These are phyloP conservation scores for Brassica nigra DNA, from an alignment of 345 rosid species.

Conservation along the genomic window DNA sequence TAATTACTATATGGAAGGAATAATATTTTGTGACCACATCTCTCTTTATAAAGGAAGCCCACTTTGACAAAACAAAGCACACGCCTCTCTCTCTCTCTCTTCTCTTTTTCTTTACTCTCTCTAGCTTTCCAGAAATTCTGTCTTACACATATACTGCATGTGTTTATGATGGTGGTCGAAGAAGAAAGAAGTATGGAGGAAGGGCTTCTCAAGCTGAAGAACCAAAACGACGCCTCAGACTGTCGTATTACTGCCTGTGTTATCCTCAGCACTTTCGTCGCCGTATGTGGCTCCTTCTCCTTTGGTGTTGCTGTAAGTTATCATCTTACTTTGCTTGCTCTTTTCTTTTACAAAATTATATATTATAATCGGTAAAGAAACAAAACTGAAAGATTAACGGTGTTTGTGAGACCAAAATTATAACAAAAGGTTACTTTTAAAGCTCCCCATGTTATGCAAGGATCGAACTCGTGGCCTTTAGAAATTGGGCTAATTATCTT, in stretches of 20 bases:
- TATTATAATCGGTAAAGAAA: background rate
- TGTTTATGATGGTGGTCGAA: conserved; percentile 4
- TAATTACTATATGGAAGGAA: background rate
- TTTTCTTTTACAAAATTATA: background rate
- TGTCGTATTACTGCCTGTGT: conserved; percentile 36
- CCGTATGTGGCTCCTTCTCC: conserved; percentile 39
- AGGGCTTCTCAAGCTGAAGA: conserved; percentile 23
- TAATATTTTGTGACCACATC: background rate
- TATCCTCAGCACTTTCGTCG: conserved; percentile 31
- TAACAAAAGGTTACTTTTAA: background rate
- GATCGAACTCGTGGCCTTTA: background rate
- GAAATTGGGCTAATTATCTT: background rate
- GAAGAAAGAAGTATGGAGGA: conserved; percentile 34
- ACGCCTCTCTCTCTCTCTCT: background rate
- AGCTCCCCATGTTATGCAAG: background rate
- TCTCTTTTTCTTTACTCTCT: background rate
- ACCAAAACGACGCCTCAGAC: conserved; percentile 15
- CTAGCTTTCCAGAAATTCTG: background rate
- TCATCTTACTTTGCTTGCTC: background rate
- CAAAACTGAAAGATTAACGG: background rate
- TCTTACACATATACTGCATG: background rate
- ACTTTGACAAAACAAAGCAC: background rate
- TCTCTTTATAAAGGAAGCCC: conserved; percentile 8
- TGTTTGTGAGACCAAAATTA: background rate
- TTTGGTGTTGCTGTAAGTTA: conserved; percentile 36